These are phyloP conservation scores for Pilobolus umbonatus DNA, from an alignment of 192 early-diverging fungal species.

Conservation along the genomic window DNA sequence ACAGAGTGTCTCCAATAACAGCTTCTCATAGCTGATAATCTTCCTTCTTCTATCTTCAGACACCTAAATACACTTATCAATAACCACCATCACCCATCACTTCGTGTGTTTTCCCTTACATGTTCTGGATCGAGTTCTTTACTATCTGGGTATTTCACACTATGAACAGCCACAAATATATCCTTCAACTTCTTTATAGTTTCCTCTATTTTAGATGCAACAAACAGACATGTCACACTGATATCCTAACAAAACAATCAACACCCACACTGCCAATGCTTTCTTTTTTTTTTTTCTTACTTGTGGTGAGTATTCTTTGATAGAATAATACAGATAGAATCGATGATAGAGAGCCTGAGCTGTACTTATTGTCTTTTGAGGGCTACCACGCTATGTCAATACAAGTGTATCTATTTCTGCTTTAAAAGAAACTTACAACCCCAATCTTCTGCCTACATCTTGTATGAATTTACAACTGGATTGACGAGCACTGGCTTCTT, in stretches of 20 bases:
- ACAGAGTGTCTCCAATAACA: constrained; percentile 72
- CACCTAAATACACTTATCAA: constrained; percentile 35
- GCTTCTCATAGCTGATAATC: constrained; percentile 63
- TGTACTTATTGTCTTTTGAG: constrained; percentile 56
- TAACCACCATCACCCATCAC: background rate
- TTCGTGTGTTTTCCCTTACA: constrained; percentile 19
- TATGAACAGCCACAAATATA: constrained; percentile 61
- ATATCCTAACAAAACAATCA: constrained; percentile 38
- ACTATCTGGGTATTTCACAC: constrained; percentile 42
- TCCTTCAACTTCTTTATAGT: constrained; percentile 82
- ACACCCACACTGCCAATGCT: background rate
- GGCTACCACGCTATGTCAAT: constrained; percentile 27
- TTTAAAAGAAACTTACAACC: constrained; percentile 50
- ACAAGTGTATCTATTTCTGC: background rate
- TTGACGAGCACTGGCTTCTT: constrained; percentile 19
- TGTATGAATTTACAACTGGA: constrained; percentile 47
- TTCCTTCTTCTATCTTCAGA: constrained; percentile 62
- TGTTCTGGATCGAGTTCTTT: constrained; percentile 53
- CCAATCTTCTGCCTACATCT: constrained; percentile 46
- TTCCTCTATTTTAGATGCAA: constrained; percentile 84
- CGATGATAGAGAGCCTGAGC: constrained; percentile 52
- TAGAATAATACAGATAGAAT: constrained; percentile 50
- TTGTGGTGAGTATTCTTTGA: constrained; percentile 41
- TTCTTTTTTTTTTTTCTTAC: constrained; percentile 22
- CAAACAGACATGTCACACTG: constrained; percentile 67